These are phyloP conservation scores for Papilionanthe hybrid DNA, from an alignment of 116 monocot genomes.

Conservation along the genomic window DNA sequence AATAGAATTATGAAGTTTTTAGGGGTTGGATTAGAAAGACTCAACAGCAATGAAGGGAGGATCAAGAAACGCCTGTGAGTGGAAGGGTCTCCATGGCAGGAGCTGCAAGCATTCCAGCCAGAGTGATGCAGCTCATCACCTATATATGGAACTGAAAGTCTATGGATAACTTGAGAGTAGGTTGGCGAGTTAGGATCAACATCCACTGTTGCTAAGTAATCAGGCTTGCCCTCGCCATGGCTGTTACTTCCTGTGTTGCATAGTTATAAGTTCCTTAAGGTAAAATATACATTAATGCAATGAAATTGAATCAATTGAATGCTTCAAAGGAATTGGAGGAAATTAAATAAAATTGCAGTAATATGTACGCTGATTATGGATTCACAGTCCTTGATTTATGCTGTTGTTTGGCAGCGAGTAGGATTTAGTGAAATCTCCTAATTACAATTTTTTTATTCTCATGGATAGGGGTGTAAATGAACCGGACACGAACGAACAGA, in stretches of 20 bases:
- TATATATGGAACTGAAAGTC: slow-evolving; percentile 40
- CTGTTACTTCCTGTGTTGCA: background rate
- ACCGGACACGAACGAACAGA: too few species aligned
- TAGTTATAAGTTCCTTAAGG: background rate
- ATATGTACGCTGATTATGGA: too few species aligned
- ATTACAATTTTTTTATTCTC: too few species aligned
- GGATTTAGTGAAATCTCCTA: too few species aligned
- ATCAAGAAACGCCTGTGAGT: slow-evolving; percentile 44
- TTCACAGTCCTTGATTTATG: too few species aligned
- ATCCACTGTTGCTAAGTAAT: slow-evolving; percentile 66
- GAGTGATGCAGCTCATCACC: slow-evolving; percentile 69
- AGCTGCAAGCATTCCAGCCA: slow-evolving; percentile 77
- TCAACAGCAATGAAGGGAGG: slow-evolving; percentile 61
- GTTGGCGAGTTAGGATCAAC: slow-evolving; percentile 54
- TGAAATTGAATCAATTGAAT: too few species aligned
- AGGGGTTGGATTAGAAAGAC: background rate
- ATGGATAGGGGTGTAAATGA: too few species aligned
- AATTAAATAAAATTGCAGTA: too few species aligned
- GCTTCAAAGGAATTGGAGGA: too few species aligned
- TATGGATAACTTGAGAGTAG: slow-evolving; percentile 59
- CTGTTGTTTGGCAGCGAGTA: too few species aligned
- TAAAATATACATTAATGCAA: too few species aligned
- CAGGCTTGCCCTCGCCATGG: slow-evolving; percentile 43
- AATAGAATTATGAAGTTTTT: background rate
- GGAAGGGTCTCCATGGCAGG: slow-evolving; percentile 57